Percentiles rank a stretch among this genome's conserved stretches.
Conservation (phyloP, 352 stramenopile genomes). For the Phytophthora idaei region DNA sequence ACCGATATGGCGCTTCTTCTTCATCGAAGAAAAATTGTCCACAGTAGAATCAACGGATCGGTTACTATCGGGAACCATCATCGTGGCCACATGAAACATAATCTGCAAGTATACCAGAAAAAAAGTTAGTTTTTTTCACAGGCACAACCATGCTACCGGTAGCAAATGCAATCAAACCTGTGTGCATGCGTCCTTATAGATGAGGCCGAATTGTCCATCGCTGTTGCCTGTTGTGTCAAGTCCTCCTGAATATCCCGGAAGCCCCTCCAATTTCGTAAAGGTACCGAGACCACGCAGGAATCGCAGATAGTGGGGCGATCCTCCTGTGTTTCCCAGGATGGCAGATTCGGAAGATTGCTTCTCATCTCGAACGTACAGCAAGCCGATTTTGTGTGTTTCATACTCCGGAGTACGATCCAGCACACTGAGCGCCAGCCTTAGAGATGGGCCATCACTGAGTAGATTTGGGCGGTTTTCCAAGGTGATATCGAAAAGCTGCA, state of each 20-base stretch:
- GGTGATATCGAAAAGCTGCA: slow-evolving; percentile 79
- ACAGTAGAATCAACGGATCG: neutral
- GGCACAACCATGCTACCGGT: neutral
- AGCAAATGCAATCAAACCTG: slow-evolving; percentile 47
- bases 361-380: slow-evolving; percentile 71
- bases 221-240: slow-evolving; percentile 73
- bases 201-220: slow-evolving; percentile 77
- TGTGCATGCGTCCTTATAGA: slow-evolving; percentile 70
- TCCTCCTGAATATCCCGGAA: slow-evolving; percentile 73
- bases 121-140: neutral
- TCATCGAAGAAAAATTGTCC: slow-evolving; percentile 46
- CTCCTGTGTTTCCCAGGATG: slow-evolving; percentile 76
- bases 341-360: slow-evolving; percentile 67
- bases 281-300: slow-evolving; percentile 75
- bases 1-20: slow-evolving; percentile 90
- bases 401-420: slow-evolving; percentile 81
- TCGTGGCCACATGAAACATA: slow-evolving; percentile 87
- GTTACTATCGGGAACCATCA: slow-evolving; percentile 60
- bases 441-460: slow-evolving; percentile 54
- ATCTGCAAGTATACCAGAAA: slow-evolving; percentile 50
- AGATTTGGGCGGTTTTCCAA: slow-evolving; percentile 60
- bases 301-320: slow-evolving; percentile 73
- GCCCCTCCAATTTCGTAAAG: slow-evolving; percentile 70
- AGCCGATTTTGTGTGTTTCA: slow-evolving; percentile 89
- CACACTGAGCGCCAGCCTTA: slow-evolving; percentile 72